phyloP scores from a whole-genome alignment of 2,329 filamentous ascomycete genomes.

The Zymoseptoria pseudotritici region DNA sequence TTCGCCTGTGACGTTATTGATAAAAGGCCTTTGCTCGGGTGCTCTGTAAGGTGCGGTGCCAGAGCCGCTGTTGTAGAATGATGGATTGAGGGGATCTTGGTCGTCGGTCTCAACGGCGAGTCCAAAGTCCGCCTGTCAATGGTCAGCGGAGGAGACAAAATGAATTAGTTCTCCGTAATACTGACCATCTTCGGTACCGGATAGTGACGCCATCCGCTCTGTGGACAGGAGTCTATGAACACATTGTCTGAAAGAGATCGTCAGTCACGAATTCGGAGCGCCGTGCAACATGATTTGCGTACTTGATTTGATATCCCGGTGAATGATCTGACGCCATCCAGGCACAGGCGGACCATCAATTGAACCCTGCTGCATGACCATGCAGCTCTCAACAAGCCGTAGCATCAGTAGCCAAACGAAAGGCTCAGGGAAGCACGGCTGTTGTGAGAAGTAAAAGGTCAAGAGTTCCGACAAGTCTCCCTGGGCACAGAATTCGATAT shows the following conservation, averaged over 20 bases:
- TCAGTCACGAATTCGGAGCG: not conserved
- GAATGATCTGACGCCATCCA: constrained; percentile 10
- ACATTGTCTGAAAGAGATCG: constrained; percentile 8
- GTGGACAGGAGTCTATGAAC: constrained; percentile 7
- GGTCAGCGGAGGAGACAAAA: not conserved
- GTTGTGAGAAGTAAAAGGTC: not conserved
- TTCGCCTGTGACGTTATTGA: constrained; percentile 2
- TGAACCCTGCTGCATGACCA: constrained; percentile 6
- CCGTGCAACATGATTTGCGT: not conserved
- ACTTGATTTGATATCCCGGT: constrained; percentile 17
- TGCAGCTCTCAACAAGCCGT: constrained; percentile 4
- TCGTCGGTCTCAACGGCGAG: constrained; percentile 7
- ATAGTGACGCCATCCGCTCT: not conserved
- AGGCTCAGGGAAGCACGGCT: not conserved
- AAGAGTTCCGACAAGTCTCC: not conserved
- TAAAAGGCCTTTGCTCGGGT: constrained; percentile 8
- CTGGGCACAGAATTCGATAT: constrained; percentile 1
- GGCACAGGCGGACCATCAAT: not conserved
- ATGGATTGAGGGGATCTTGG: constrained; percentile 10
- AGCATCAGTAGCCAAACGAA: constrained; percentile 9
- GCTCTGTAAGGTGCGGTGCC: constrained; percentile 10
- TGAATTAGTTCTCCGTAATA: constrained; percentile 4
- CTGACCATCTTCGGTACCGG: not conserved
- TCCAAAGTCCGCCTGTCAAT: constrained; percentile 13
- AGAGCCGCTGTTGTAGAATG: not conserved